Evolutionary conservation across 768 basidiomycete species (phyloP), one percentile per base, ranked within the genome.

Genomic region (Mycena chlorophos): DNA sequence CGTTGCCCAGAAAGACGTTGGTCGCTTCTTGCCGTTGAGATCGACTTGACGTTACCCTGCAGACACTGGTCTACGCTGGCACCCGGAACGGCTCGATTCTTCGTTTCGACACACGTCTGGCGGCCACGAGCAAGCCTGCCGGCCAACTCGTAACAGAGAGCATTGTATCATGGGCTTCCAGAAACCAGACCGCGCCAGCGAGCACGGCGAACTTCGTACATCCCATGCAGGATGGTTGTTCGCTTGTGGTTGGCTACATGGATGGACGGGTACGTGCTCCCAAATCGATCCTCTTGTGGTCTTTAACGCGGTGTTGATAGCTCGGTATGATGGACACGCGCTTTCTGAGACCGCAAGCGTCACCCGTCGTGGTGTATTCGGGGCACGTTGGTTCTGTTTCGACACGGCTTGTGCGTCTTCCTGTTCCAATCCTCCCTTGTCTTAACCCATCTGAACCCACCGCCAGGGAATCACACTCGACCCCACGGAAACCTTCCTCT

Each of bases 401-500:
- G 5, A 13, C 19, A 3, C 45, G 52, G 19, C 56, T 61, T 3
- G 60, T 60, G 27, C 5, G 56, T 50, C 3, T 20, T 22, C 26
- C 10, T 22, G n/a, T 17, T n/a, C 10, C 17, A 17, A 17, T n/a
- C 10, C 28, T 13, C 25, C 17, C 10, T 16, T 37, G 4, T n/a
- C 14, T 38, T 20, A 37, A 3, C n/a, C 40, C 29, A 5, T 45
- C 43, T 25, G n/a, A n/a, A n/a, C n/a, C n/a, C n/a, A n/a, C n/a
- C 62, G 13, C 13, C 22, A 91, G 89, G 88, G 88, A 4, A 73
- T 89, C 5, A 72, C 80, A 1, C 63, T 82, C 17, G 87, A 89
- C 59, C 79, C 83, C 0, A 57, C 67, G 6, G 75, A 85, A 46
- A 73, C 81, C 26, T 79, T 86, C 48, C 64, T 92, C 17, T 88